A percentile compares a stretch with the other conserved stretches of the same genome.
phyloP scores from a whole-genome alignment of 371 early-diverging fungal genomes.

The Mucor piriformis region DNA sequence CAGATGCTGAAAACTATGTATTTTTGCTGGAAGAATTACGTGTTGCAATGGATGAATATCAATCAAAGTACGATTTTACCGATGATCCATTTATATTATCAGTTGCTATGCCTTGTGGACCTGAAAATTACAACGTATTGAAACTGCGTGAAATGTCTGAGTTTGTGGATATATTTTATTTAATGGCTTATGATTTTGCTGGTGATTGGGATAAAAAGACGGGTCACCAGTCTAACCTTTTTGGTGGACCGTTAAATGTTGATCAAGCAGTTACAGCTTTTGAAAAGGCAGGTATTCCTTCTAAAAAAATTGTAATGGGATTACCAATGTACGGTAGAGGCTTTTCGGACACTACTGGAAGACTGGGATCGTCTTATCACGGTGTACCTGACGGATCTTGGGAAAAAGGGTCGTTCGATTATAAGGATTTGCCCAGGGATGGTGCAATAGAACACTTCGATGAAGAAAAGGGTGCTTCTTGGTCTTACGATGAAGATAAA shows the following conservation, averaged over 20 bases:
- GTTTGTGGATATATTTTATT: conserved; percentile 71
- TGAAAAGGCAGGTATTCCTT: conserved; percentile 20
- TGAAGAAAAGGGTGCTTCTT: conserved; percentile 65
- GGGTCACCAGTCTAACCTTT: conserved; percentile 87
- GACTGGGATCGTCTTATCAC: conserved; percentile 55
- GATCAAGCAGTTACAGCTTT: conserved; percentile 55
- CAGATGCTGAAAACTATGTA: conserved; percentile 82
- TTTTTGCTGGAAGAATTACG: conserved; percentile 75
- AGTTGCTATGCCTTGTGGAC: conserved; percentile 72
- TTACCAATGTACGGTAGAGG: conserved; percentile 57
- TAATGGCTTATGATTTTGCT: conserved; percentile 83
- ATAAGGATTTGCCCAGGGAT: conserved; percentile 66
- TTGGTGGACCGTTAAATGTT: conserved; percentile 63
- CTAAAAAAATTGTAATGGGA: conserved; percentile 27
- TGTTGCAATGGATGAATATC: conserved; percentile 58
- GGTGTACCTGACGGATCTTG: conserved; percentile 76
- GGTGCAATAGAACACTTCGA: conserved; percentile 75
- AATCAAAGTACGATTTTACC: conserved; percentile 15
- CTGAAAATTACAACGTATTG: conserved; percentile 60
- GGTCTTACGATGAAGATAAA: conserved; percentile 70
- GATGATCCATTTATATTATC: conserved; percentile 62
- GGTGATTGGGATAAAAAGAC: conserved; percentile 76
- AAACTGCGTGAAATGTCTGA: conserved; percentile 64
- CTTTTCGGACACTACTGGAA: conserved; percentile 57
- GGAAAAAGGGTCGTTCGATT: conserved; percentile 86